Conservation (phyloP, 768 basidiomycete species). For the Amanita thiersii region DNA sequence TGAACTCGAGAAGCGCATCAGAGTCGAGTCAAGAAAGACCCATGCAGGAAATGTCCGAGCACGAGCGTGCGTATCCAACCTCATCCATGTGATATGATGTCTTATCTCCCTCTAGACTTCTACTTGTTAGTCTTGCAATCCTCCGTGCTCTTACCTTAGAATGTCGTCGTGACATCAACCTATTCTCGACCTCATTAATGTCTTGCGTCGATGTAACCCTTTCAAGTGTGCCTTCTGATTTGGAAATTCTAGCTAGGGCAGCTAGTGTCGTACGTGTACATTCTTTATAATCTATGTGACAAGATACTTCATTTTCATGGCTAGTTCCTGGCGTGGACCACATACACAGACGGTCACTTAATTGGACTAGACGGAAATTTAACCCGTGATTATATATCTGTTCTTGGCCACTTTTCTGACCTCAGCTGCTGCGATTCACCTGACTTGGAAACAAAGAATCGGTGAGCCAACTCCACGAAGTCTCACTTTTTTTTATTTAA, state of each 20-base stretch:
- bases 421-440: conserved; percentile 44
- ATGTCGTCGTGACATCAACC: conserved; percentile 76
- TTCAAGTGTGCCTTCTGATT: conserved; percentile 46
- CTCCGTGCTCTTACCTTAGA: conserved; percentile 77
- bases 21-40: conserved; percentile 57
- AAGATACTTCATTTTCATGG: not conserved
- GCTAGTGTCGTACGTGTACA: conserved; percentile 62
- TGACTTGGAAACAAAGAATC: conserved; percentile 69
- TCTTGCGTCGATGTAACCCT: conserved; percentile 55
- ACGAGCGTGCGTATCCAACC: conserved; percentile 55
- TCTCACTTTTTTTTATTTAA: not conserved
- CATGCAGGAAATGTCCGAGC: conserved; percentile 68
- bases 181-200: conserved; percentile 64
- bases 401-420: conserved; percentile 55
- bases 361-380: conserved; percentile 70
- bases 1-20: conserved; percentile 72
- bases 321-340: conserved; percentile 90
- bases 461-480: conserved; percentile 33
- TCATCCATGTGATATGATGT: conserved; percentile 7
- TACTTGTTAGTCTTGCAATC: conserved; percentile 79
- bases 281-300: not conserved
- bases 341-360: conserved; percentile 80
- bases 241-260: conserved; percentile 70
- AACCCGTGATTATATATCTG: conserved; percentile 62
- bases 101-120: conserved; percentile 35